Evolutionary conservation across 192 early-diverging fungal species (phyloP), one percentile per base, ranked within the genome.

Genomic region (Irineochytrium annulatum): DNA sequence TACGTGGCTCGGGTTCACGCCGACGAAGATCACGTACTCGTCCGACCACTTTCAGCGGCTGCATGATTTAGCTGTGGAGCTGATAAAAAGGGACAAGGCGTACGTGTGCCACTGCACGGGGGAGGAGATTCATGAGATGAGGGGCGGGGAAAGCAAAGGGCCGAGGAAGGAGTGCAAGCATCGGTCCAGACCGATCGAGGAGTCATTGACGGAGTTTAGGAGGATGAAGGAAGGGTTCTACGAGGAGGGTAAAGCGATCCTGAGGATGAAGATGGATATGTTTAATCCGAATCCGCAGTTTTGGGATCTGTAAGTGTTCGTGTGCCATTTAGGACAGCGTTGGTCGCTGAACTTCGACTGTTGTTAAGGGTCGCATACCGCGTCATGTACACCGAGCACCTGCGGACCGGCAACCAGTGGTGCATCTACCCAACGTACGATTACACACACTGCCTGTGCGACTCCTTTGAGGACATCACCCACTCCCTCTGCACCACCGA

Each of bases 211-310:
- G 53, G 90, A 98, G 74, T 99, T 99, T 77, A 75, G 91, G 54
- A 92, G 91, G 72, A 99, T 99, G 97, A 97, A 95, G 80, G 87
- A 91, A 57, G 97, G 97, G n/a, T 73, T 88, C 32, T 99, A 95
- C 74, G 84, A 82, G 19, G 93, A 95, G 68, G 87, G 90, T 33
- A 83, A 90, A 68, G 91, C 90, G 2, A 95, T 84, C 35, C 62
- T 99, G 75, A 86, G 97, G 64, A 99, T 99, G 97, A 99, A 99
- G 81, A 98, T 98, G 95, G 91, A 99, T 68, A 82, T 99, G 76
- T 82, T 91, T 70, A 87, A 91, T 73, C 92, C 91, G 43, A 99
- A 97, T 72, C 94, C 94, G 32, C 93, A 95, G 81, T 97, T 99
- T 82, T 99, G 97, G 97, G 95, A 99, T 65, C 76, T 94, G 67